Base-by-base conservation (phyloP, 768 basidiomycete species). In the Russula virescens region DNA sequence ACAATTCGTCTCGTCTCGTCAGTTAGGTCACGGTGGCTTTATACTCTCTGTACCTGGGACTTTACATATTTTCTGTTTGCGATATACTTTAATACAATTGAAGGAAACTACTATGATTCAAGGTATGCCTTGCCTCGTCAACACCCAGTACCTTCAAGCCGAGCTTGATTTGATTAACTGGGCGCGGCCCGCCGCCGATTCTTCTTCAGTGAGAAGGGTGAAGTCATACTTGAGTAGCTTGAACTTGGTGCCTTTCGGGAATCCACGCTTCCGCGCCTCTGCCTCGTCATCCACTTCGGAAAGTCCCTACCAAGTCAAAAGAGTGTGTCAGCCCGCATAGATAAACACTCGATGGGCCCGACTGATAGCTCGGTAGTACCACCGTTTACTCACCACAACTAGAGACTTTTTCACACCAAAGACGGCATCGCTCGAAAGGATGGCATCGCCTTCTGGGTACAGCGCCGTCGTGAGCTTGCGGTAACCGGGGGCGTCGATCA, bases 331-430 rank as follows among this genome's bases (percentile, higher is more conserved):
- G 49, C 38, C 23, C 14, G 38, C 47, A 9, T 42, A 53, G 25
- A 34, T 42, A 5, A 16, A 45, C 50, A 26, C 56, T 3, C 38
- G 4, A 42, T 19, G 25, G 18, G 35, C 14, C 21, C 19, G 21
- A 13, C 42, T 4, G 42, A 8, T 43, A 8, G 3, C 42, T 13
- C 42, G 13, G 42, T 18, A 18, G 42, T 8, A 19, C 18, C 9
- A 43, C 18, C 34, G 5, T 43, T 45, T 10, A 78, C 83, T 55
- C 73, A 91, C 90, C 66, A 91, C 82, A 21, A 92, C 80, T 28
- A 94, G 77, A 7, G 87, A 89, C 52, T 81, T 80, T 73, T 90
- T 90, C 25, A 89, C 91, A 11, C 92, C 91, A 72, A 93, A 92
- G 3, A 93, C 89, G 13, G 82, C 79, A 69, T 94, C 91, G 62